phyloP scores from a whole-genome alignment of 371 early-diverging fungal species.

The Apophysomyces trapeziformis region DNA sequence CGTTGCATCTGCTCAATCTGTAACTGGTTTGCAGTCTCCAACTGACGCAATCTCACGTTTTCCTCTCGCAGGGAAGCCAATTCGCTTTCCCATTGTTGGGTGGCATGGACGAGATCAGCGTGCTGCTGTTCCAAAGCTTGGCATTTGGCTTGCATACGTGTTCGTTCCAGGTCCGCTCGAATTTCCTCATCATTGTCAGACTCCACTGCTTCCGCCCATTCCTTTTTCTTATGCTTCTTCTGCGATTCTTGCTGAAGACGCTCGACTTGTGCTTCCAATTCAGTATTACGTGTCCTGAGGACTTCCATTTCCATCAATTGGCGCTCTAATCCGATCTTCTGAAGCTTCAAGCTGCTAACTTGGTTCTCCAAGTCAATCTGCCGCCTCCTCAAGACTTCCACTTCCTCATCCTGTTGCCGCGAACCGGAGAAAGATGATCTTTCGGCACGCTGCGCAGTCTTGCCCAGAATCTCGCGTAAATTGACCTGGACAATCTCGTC shows the following conservation, averaged over 20 bases:
- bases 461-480: neutral
- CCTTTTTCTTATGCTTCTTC: neutral
- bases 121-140: slow-evolving; percentile 17
- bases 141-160: slow-evolving; percentile 3
- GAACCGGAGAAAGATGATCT: slow-evolving; percentile 10
- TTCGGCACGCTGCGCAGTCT: neutral
- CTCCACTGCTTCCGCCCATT: slow-evolving; percentile 7
- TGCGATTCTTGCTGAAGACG: neutral
- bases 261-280: slow-evolving; percentile 19
- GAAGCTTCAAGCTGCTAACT: slow-evolving; percentile 19
- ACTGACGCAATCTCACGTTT: slow-evolving; percentile 33
- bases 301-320: slow-evolving; percentile 34
- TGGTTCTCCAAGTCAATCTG: slow-evolving; percentile 30
- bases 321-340: slow-evolving; percentile 24
- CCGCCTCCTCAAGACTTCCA: slow-evolving; percentile 21
- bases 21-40: slow-evolving; percentile 28
- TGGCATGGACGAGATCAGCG: neutral
- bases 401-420: slow-evolving; percentile 23
- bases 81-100: neutral
- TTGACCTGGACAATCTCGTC: slow-evolving; percentile 29
- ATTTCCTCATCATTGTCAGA: slow-evolving; percentile 4
- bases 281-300: slow-evolving; percentile 20
- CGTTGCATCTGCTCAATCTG: slow-evolving; percentile 36
- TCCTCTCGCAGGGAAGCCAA: slow-evolving; percentile 23
- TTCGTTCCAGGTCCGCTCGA: neutral